These are phyloP conservation scores for Diversispora epigaea DNA, from an alignment of 192 early-diverging fungal species.

Conservation along the genomic window DNA sequence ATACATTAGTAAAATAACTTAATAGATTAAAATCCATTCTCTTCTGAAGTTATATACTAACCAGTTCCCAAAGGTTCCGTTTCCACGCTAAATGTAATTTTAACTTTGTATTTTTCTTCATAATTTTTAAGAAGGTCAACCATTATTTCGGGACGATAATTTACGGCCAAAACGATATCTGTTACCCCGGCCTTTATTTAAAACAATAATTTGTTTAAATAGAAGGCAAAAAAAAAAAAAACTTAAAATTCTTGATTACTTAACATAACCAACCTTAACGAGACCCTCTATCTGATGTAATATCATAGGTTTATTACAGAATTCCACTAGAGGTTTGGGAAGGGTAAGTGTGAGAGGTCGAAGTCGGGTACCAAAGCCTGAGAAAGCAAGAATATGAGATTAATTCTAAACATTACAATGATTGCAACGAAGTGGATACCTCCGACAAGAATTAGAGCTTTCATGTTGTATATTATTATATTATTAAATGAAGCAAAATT, in stretches of 20 bases:
- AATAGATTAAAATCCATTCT: background rate
- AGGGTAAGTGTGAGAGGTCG: constrained; percentile 94
- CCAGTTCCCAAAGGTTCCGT: constrained; percentile 93
- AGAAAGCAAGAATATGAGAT: background rate
- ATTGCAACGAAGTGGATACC: constrained; percentile 44
- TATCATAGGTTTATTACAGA: constrained; percentile 99
- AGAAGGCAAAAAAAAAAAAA: background rate
- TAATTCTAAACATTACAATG: background rate
- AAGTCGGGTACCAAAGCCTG: constrained; percentile 97
- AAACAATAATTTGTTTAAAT: constrained; percentile 20
- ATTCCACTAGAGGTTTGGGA: constrained; percentile 99
- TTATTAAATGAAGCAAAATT: no score
- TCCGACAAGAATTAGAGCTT: constrained; percentile 83
- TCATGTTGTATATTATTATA: constrained; percentile 47
- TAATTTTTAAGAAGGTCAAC: constrained; percentile 89
- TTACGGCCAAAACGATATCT: constrained; percentile 97
- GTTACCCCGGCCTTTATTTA: constrained; percentile 85
- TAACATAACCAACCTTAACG: constrained; percentile 71
- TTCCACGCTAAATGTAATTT: constrained; percentile 96
- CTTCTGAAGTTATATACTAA: constrained; percentile 11
- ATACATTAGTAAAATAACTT: background rate
- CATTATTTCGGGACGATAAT: constrained; percentile 99
- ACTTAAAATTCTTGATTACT: background rate
- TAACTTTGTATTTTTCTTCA: constrained; percentile 88
- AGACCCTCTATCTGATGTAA: constrained; percentile 98